Base-by-base conservation (phyloP, 192 early-diverging fungal species). In the Podila horticola region DNA sequence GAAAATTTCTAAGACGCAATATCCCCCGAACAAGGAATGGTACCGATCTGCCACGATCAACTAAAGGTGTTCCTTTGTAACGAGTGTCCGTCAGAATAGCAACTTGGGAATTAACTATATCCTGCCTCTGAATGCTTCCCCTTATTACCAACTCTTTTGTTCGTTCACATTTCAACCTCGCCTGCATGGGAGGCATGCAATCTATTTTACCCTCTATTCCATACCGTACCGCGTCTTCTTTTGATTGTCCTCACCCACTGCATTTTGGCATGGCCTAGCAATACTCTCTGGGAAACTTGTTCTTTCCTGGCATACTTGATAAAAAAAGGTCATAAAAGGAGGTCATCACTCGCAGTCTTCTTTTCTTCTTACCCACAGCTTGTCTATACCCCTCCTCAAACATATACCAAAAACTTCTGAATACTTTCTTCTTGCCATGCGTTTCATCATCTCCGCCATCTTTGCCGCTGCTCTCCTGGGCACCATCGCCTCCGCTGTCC, bases 391-490 rank as follows among this genome's bases (percentile, higher is more conserved):
- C 41, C 41, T 45, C 17, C n/a, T 26, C 52, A 55, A 55, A 55
- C 17, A 55, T 12, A 55, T 55, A 55, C 52, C 20, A 55, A 6
- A n/a, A 52, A 55, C 20, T 6, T 22, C 30, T 19, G 20, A 30
- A 45, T 17, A 45, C 41, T 15, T 36, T 36, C 8, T 6, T 45
- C 57, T 22, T 36, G 60, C 45, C 30, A 81, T 81, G 77, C 77
- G 77, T 59, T 73, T 73, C 71, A 69, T 73, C 36, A 59, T 73
- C 58, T 81, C 77, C 20, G 67, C 61, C 45, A 22, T 81, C 67
- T 55, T 81, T 24, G 77, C 77, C 31, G 52, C 77, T 22, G 77
- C 67, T 19, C 71, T 81, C 59, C 19, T 73, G 26, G 77, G 77
- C 22, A 36, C 77, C 57, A 73, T 81, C 12, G 77, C 63, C 24